A percentile compares a stretch with the other conserved stretches of the same genome.
Conservation (phyloP, 805 yeast species). For the Saitoella complicata region DNA sequence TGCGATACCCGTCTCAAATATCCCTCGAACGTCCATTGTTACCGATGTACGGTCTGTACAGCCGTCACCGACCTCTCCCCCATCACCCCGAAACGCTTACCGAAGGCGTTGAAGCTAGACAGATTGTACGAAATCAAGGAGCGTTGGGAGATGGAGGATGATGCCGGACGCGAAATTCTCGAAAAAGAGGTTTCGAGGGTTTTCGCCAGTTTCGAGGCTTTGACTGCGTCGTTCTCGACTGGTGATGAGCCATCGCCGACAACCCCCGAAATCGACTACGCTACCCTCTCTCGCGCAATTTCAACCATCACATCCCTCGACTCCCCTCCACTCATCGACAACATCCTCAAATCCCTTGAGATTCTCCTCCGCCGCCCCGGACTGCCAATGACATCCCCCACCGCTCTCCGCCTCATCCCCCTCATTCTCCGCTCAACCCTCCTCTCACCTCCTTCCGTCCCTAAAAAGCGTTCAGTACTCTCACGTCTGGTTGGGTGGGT, state of each 20-base stretch:
- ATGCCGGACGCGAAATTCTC: slow-evolving; percentile 19
- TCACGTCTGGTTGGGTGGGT: slow-evolving; percentile 56
- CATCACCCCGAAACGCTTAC: slow-evolving; percentile 2
- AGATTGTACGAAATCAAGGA: slow-evolving; percentile 24
- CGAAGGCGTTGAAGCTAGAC: slow-evolving; percentile 5
- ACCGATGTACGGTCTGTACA: slow-evolving; percentile 45
- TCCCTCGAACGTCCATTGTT: slow-evolving; percentile 17
- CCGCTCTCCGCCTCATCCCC: too few species aligned
- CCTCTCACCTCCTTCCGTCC: too few species aligned
- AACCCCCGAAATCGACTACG: background rate
- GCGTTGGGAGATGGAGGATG: slow-evolving; percentile 27
- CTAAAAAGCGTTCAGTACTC: slow-evolving; percentile 21
- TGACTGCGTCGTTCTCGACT: slow-evolving; percentile 41
- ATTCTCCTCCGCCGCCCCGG: slow-evolving; percentile 33
- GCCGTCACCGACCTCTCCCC: slow-evolving; percentile 16
- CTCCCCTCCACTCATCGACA: slow-evolving; percentile 8
- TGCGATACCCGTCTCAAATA: slow-evolving; percentile 17
- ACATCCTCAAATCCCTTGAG: slow-evolving; percentile 28
- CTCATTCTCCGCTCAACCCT: too few species aligned
- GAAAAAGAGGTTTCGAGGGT: slow-evolving; percentile 14
- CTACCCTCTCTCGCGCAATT: too few species aligned
- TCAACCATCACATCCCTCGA: too few species aligned
- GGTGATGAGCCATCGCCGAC: slow-evolving; percentile 13
- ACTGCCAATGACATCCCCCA: slow-evolving; percentile 30
- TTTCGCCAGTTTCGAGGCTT: slow-evolving; percentile 31